Base-by-base conservation (phyloP, 169 alveolate genomes). In the Cryptosporidium sp. region DNA sequence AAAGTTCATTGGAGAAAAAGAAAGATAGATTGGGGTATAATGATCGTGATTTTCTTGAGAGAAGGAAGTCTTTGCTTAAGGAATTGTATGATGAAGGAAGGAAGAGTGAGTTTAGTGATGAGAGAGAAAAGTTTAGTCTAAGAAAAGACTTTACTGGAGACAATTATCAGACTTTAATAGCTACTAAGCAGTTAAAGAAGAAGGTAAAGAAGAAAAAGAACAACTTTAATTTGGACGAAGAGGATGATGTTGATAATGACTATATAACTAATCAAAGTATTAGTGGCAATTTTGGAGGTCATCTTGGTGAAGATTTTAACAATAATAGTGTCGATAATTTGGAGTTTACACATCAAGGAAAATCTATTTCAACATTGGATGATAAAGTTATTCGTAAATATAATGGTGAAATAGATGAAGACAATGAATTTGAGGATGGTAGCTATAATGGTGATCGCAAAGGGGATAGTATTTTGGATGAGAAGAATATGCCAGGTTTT, bases 311-410 rank as follows among this genome's bases (percentile, higher is more conserved):
- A 3, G 10, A 2, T 26, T 9, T 14, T 1, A 55, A 26, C 6
- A 55, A 10, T 26, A 55, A 7, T 7, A n/a, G 31, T 23, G 7
- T 0, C 10, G 21, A 55, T 73, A 61, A 51, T 73, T 55, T 80
- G 41, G 89, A 43, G 21, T 80, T 80, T n/a, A 80, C 89, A 5
- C 89, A 80, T 23, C 45, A 62, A 80, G 89, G 89, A n/a, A 80
- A 18, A 43, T 65, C 89, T n/a, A 41, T 80, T 18, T 80, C 74
- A 23, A 21, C 68, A 1, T 14, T 80, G 29, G 65, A 65, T 59
- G 89, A 80, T 31, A n/a, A 12, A 9, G 50, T 8, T 26, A 80
- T 80, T 39, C 41, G 75, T 10, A 41, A 43, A 29, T 80, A 62
- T 61, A 9, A 33, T 59, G 61, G 23, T n/a, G n/a, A 58, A 18